Base-by-base conservation (phyloP, 768 basidiomycete genomes). In the Suillus decipiens region DNA sequence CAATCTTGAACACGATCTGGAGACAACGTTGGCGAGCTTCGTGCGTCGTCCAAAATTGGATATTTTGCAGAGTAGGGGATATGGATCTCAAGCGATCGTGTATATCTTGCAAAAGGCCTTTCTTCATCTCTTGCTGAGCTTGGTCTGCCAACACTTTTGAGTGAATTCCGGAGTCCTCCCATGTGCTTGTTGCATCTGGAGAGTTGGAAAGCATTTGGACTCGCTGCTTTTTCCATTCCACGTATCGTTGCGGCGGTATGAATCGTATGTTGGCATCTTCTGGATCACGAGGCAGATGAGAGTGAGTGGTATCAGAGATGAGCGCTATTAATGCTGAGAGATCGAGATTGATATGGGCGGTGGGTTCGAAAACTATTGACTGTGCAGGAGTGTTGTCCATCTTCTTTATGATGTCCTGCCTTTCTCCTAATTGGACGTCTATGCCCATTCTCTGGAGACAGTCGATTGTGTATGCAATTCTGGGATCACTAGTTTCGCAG, bases 291-390 rank as follows among this genome's bases (percentile, higher is more conserved):
- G 93, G 94, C 0, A 93, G 78, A 1, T 82, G 79, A 0, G 87
- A 80, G 73, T 95, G 93, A 0, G 90, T 89, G 59, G 93, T 85
- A 65, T 93, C 92, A 12, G 91, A 93, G 48, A 92, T 82, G 34
- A 95, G 81, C 0, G 95, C 93, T 60, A 96, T 89, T 53, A 96
- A 82, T 1, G 90, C 82, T 1, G 92, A 95, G 12, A 96, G 80
- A 70, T 96, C 95, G 39, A 95, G 82, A 66, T 94, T 92, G 74
- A 96, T 80, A 55, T 81, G 77, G 7, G 68, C 68, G 0, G 89
- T 90, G 1, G 89, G 90, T 11, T 71, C 61, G 42, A 82, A 71
- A 11, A 14, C 39, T 42, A 22, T 34, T 17, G 47, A 37, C 4
- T 57, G 59, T 50, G 64, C 63, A 11, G 71, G 66, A 19, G 79